Evolutionary conservation across 177 flowering plant species (phyloP), one percentile per base, ranked within the genome.

Genomic region (Telopea speciosissima): DNA sequence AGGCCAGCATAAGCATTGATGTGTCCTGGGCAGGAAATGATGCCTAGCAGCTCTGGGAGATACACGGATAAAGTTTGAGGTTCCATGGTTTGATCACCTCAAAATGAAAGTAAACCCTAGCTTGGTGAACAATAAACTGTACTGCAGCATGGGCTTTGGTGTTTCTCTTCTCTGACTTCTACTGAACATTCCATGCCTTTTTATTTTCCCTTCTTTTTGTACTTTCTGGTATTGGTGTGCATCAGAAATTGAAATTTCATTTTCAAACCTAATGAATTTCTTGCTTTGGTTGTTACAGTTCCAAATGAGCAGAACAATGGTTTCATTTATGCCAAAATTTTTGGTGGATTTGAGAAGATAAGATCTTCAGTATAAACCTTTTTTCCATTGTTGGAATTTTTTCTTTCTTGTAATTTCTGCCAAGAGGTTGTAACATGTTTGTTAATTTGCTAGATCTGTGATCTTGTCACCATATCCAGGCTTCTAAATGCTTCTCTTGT

Each of bases 401-500:
- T 26, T n/a, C 24, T 24, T 68, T 60, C 36, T 42, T 72, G 14
- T 24, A 65, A 23, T 60, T 78, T 62, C 21, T 73, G 23, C 63
- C 65, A 70, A 68, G 68, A 73, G 77, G 72, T 84, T 64, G 70
- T 92, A 81, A 87, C 83, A 72, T 75, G 72, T 76, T 73, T 85
- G 76, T 74, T 76, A 67, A 82, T 81, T 81, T 83, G 80, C 80
- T 89, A 95, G 99, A 92, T 95, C 65, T 87, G 90, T 85, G 99
- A 95, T 88, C 91, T 95, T 82, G 99, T 95, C 74, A 72, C 92
- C 80, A 79, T 95, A 83, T 81, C 99, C 79, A 88, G 96, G 88
- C 96, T 95, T 81, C 84, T 95, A 75, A 92, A 95, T 84, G 97
- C 97, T 68, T 91, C 97, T 70, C 96, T 95, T 79, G 89, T 95